phyloP scores from a whole-genome alignment of 1,139 yeast species.

The Kodamaea sp. region DNA sequence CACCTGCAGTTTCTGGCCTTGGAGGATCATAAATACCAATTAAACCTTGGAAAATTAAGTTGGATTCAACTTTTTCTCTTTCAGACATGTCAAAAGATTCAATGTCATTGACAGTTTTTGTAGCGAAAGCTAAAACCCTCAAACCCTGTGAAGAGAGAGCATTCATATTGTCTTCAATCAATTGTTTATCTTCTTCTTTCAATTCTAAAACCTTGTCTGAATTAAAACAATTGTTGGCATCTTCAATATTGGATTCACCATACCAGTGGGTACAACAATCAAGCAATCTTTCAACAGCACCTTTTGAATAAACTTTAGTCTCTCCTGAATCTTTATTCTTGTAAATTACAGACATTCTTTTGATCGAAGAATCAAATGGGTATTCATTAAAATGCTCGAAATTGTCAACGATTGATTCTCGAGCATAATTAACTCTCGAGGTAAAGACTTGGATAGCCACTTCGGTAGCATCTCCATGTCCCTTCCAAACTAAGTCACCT shows the following conservation, averaged over 20 bases:
- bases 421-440: constrained; percentile 21
- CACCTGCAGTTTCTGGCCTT: constrained; percentile 44
- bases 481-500: constrained; percentile 31
- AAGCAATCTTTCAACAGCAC: constrained; percentile 51
- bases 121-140: constrained; percentile 46
- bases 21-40: constrained; percentile 56
- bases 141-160: constrained; percentile 41
- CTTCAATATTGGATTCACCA: constrained; percentile 20
- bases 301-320: constrained; percentile 39
- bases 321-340: constrained; percentile 14
- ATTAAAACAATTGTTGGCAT: constrained; percentile 13
- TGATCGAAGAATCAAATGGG: constrained; percentile 37
- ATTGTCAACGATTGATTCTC: constrained; percentile 17
- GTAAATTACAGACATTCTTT: constrained; percentile 48
- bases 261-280: constrained; percentile 35
- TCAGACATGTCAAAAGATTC: constrained; percentile 12
- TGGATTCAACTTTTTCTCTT: constrained; percentile 30
- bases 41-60: constrained; percentile 43
- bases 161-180: constrained; percentile 31
- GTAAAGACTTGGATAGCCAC: constrained; percentile 36
- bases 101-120: constrained; percentile 15
- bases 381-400: constrained; percentile 27
- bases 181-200: constrained; percentile 22
- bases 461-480: constrained; percentile 38
- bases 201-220: constrained; percentile 16